phyloP scores from a whole-genome alignment of 2,329 filamentous ascomycete genomes.

The Epichloe typhina region DNA sequence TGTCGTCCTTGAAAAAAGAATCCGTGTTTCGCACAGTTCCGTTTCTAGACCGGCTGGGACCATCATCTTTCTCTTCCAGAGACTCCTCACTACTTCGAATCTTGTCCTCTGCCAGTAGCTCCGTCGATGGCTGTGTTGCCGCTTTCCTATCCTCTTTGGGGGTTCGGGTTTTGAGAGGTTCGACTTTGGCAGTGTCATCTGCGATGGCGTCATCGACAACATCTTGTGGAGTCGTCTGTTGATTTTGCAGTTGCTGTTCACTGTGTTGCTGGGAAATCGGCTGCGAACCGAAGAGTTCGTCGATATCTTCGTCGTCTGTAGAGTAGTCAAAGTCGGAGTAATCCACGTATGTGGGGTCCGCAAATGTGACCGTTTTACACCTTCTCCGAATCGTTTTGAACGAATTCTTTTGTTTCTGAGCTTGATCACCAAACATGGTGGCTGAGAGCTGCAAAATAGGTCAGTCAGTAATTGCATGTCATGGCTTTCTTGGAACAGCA shows the following conservation, averaged over 20 bases:
- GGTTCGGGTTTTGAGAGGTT: slow-evolving; percentile 37
- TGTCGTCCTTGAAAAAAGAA: slow-evolving; percentile 98
- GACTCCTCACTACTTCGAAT: slow-evolving; percentile 52
- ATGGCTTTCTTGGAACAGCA: neutral
- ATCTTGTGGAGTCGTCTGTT: slow-evolving; percentile 13
- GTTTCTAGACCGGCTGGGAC: slow-evolving; percentile 57
- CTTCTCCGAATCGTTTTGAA: slow-evolving; percentile 76
- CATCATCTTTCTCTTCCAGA: slow-evolving; percentile 40
- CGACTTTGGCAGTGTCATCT: slow-evolving; percentile 42
- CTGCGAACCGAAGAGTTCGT: slow-evolving; percentile 29
- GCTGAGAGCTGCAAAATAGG: slow-evolving; percentile 37
- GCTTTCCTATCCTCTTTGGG: slow-evolving; percentile 27
- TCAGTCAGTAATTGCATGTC: slow-evolving; percentile 9
- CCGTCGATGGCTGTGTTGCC: slow-evolving; percentile 19
- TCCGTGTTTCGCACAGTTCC: slow-evolving; percentile 84
- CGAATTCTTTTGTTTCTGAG: slow-evolving; percentile 70
- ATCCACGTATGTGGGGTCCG: slow-evolving; percentile 75
- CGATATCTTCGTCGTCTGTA: slow-evolving; percentile 51
- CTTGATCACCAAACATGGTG: slow-evolving; percentile 48
- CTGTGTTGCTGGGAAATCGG: slow-evolving; percentile 17
- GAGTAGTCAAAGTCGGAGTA: slow-evolving; percentile 81
- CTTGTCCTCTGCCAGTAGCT: slow-evolving; percentile 19
- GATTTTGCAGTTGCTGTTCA: slow-evolving; percentile 16
- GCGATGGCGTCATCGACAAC: slow-evolving; percentile 20
- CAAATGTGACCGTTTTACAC: slow-evolving; percentile 76